Evolutionary conservation across 2,329 filamentous ascomycete species (phyloP).

Genomic region (Neospermospora avenae): DNA sequence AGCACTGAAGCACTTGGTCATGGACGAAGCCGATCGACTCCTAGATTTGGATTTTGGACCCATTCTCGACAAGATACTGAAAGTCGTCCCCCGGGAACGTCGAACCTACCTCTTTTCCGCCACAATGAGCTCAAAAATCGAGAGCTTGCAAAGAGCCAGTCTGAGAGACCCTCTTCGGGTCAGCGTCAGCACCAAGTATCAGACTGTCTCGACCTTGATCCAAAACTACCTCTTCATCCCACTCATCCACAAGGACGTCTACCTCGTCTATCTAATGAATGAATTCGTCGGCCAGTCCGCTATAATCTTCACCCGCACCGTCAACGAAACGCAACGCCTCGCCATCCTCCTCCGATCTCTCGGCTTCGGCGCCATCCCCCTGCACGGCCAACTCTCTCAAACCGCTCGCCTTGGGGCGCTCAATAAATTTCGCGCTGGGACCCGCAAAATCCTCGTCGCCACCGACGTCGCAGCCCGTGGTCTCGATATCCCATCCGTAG

Average conservation of each 20-base stretch:
- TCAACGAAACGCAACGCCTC: slow-evolving; percentile 84
- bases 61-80: slow-evolving; percentile 88
- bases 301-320: slow-evolving; percentile 90
- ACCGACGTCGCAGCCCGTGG: slow-evolving; percentile 93
- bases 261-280: slow-evolving; percentile 81
- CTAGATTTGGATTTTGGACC: slow-evolving; percentile 94
- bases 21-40: slow-evolving; percentile 91
- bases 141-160: slow-evolving; percentile 85
- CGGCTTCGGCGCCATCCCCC: slow-evolving; percentile 84
- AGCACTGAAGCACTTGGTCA: slow-evolving; percentile 80
- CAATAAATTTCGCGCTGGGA: slow-evolving; percentile 80
- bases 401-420: slow-evolving; percentile 81
- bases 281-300: slow-evolving; percentile 81
- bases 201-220: slow-evolving; percentile 84
- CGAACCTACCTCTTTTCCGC: slow-evolving; percentile 90
- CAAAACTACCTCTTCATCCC: slow-evolving; percentile 87
- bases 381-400: slow-evolving; percentile 90
- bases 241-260: slow-evolving; percentile 82
- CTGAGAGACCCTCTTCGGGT: slow-evolving; percentile 81
- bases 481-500: slow-evolving; percentile 89
- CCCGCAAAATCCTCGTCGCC: slow-evolving; percentile 83
- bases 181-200: slow-evolving; percentile 79
- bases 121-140: slow-evolving; percentile 91
- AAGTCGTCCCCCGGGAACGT: slow-evolving; percentile 74
- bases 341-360: slow-evolving; percentile 79